Conservation (phyloP, 768 basidiomycete species). For the Xerocomellus amylosporus region DNA sequence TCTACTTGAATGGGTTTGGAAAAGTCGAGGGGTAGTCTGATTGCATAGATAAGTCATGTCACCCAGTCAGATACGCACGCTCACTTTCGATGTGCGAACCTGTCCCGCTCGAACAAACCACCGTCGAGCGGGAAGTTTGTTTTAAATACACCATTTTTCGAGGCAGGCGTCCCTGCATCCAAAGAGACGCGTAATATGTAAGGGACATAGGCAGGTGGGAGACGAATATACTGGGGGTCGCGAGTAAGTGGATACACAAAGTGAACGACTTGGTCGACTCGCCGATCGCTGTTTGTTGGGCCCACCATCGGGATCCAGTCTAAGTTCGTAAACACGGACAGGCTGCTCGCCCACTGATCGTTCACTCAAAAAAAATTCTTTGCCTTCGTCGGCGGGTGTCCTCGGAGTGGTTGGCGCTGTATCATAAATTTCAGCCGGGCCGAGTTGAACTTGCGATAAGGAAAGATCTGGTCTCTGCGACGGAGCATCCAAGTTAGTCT, state of each 20-base stretch:
- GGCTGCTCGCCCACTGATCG: slow-evolving; percentile 53
- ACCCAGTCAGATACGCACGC: slow-evolving; percentile 19
- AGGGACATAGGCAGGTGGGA: slow-evolving; percentile 85
- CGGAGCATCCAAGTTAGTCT: background rate
- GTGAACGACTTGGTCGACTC: slow-evolving; percentile 30
- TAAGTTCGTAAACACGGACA: slow-evolving; percentile 82
- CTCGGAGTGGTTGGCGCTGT: slow-evolving; percentile 55
- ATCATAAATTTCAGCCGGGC: background rate
- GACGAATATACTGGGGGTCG: slow-evolving; percentile 78
- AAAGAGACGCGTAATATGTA: slow-evolving; percentile 91
- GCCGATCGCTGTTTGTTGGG: slow-evolving; percentile 84
- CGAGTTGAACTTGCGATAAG: slow-evolving; percentile 10
- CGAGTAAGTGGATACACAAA: slow-evolving; percentile 8
- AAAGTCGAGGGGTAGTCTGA: slow-evolving; percentile 79
- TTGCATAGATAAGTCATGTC: slow-evolving; percentile 14
- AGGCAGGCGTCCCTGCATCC: slow-evolving; percentile 88
- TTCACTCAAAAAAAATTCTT: slow-evolving; percentile 77
- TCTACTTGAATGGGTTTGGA: slow-evolving; percentile 92
- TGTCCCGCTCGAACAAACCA: slow-evolving; percentile 74
- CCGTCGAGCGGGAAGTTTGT: slow-evolving; percentile 98
- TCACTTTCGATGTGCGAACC: slow-evolving; percentile 73
- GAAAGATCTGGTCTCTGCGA: slow-evolving; percentile 13
- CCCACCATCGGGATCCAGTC: slow-evolving; percentile 86
- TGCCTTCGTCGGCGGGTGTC: slow-evolving; percentile 91
- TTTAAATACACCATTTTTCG: slow-evolving; percentile 88